Conservation (phyloP, 257 asterid genomes). For the Penstemon davidsonii region DNA sequence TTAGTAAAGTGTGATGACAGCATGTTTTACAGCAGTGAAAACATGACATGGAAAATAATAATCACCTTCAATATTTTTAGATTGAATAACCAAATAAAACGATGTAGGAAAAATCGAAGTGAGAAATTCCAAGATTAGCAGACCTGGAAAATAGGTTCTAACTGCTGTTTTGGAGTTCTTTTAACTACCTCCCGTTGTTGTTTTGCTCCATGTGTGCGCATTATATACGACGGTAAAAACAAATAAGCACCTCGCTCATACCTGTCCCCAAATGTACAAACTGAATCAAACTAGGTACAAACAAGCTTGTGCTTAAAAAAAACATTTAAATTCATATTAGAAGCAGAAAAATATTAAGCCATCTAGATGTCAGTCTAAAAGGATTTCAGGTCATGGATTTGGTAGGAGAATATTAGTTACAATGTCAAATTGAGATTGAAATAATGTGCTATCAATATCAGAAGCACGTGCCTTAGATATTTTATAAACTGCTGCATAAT, state of each 20-base stretch:
- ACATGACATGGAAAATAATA: conserved; percentile 1
- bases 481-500: not conserved
- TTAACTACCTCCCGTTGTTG: conserved; percentile 83
- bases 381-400: not conserved
- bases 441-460: not conserved
- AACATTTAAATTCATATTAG: conserved; percentile 1
- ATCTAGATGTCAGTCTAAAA: conserved; percentile 1
- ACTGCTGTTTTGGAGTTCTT: conserved; percentile 66
- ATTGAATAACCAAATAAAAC: conserved; percentile 15
- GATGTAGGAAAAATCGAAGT: not conserved
- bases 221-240: conserved; percentile 86
- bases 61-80: not conserved
- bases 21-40: conserved; percentile 12
- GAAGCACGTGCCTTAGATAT: not conserved
- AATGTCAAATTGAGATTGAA: not conserved
- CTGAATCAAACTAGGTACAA: conserved; percentile 5
- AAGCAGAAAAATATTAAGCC: conserved; percentile 18
- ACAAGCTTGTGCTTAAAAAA: not conserved
- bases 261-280: conserved; percentile 43
- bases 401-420: not conserved
- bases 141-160: conserved; percentile 80
- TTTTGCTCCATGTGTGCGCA: conserved; percentile 98
- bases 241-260: conserved; percentile 88
- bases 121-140: conserved; percentile 14
- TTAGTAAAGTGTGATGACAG: conserved; percentile 2